Evolutionary conservation across 495 filamentous ascomycete genomes (phyloP).

Genomic region (Clavariopsis aquatica): DNA sequence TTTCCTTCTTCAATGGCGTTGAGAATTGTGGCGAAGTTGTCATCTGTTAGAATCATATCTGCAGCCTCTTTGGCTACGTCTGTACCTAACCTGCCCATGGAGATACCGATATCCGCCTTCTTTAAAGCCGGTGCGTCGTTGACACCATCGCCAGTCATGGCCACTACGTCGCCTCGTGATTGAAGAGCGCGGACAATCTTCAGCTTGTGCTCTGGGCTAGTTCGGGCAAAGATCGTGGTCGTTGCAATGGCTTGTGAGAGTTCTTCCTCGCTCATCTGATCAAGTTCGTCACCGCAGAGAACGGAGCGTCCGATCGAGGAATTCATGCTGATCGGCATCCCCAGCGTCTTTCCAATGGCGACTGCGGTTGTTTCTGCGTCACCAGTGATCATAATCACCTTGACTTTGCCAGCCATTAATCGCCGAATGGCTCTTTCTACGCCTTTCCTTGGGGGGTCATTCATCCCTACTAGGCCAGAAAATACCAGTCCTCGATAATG

Average conservation of each 20-base stretch:
- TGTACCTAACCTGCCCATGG: constrained; percentile 92
- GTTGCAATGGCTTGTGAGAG: constrained; percentile 79
- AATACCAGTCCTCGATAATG: constrained; percentile 81
- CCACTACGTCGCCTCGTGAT: constrained; percentile 90
- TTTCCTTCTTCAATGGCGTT: constrained; percentile 98
- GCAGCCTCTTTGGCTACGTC: constrained; percentile 98
- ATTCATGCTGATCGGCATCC: constrained; percentile 69
- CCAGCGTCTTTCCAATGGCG: constrained; percentile 88
- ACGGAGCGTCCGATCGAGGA: constrained; percentile 58
- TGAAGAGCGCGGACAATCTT: constrained; percentile 94
- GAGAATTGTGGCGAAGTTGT: constrained; percentile 96
- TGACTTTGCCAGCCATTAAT: constrained; percentile 89
- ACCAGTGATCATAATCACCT: constrained; percentile 98
- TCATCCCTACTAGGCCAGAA: constrained; percentile 93
- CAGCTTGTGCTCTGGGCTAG: constrained; percentile 95
- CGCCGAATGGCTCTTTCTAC: constrained; percentile 87
- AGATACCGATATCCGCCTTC: constrained; percentile 96
- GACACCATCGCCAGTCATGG: constrained; percentile 98
- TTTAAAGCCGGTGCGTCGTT: constrained; percentile 97
- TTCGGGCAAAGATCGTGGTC: constrained; percentile 92
- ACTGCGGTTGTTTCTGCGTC: constrained; percentile 92
- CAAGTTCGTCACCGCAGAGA: constrained; percentile 84
- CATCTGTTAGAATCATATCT: constrained; percentile 99
- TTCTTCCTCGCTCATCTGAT: constrained; percentile 82
- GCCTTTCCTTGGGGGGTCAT: constrained; percentile 85